Evolutionary conservation across 345 rosid genomes (phyloP), one percentile per base, ranked within the genome.

Genomic region (Murraya paniculata): DNA sequence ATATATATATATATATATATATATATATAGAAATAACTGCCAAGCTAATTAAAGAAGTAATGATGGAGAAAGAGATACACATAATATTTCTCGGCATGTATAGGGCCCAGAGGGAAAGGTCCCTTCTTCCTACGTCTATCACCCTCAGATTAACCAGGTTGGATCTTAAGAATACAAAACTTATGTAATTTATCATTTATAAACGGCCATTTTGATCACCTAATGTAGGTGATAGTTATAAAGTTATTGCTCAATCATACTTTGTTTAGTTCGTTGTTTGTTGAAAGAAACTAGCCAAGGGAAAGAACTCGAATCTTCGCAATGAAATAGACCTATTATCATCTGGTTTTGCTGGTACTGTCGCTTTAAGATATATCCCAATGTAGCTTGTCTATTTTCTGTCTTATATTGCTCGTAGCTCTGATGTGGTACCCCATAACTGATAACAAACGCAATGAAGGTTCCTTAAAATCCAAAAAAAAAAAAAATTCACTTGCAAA

Each of bases 401-500:
- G 7, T 75, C 61, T 74, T 56, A 24, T 73, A 62, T 10, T 41
- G 41, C 55, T 60, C 50, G 25, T 9, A 38, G 25, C 75, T 69
- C n/a, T 50, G 21, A 14, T 4, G 65, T 73, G 77, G 79, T 81
- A 68, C 58, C 73, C 55, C 75, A 59, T 71, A 80, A 55, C 77
- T 68, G 77, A 59, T 71, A 78, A 78, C 81, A 82, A 76, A 79
- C 73, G 68, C 68, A 28, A 72, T 45, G 60, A 36, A n/a, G 81
- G 83, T 88, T 85, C 70, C 90, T 82, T 87, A 25, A 71, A 83
- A 59, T 70, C 64, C 77, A 81, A 80, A 71, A 74, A 50, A 74
- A 65, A 80, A 68, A 68, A 74, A 68, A 73, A 57, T 6, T 41
- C 58, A 75, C 56, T 38, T 39, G 81, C 80, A 82, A 87, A 87